Conservation (phyloP, 1,284 basidiomycete species). For the Cutaneotrichosporon cutaneum region DNA sequence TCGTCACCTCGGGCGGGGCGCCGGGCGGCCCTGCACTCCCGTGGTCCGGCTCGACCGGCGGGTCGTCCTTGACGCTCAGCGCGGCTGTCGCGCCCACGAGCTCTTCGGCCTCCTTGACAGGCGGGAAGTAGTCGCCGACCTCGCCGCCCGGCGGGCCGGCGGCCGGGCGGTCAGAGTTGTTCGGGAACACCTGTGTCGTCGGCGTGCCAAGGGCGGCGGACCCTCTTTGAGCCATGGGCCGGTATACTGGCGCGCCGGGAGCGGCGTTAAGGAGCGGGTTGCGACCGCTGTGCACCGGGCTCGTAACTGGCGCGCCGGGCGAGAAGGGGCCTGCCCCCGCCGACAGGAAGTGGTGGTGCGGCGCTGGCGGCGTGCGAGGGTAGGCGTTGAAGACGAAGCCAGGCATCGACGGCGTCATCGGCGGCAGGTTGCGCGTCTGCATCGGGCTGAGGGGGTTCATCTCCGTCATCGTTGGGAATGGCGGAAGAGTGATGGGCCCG, state of each 20-base stretch:
- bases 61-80: slow-evolving; percentile 7
- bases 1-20: neutral
- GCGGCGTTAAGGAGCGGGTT: slow-evolving; percentile 53
- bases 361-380: slow-evolving; percentile 50
- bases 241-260: slow-evolving; percentile 52
- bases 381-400: slow-evolving; percentile 53
- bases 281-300: slow-evolving; percentile 38
- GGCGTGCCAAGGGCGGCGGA: slow-evolving; percentile 47
- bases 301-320: slow-evolving; percentile 49
- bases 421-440: slow-evolving; percentile 47
- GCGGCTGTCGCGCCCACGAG: slow-evolving; percentile 2
- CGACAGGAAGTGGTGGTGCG: slow-evolving; percentile 43
- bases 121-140: slow-evolving; percentile 41
- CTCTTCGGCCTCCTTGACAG: slow-evolving; percentile 9
- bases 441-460: slow-evolving; percentile 44
- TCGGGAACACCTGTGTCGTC: slow-evolving; percentile 45
- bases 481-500: slow-evolving; percentile 47
- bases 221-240: slow-evolving; percentile 25
- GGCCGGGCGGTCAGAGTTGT: slow-evolving; percentile 26
- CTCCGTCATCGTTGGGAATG: slow-evolving; percentile 36
- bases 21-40: neutral
- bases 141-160: slow-evolving; percentile 30
- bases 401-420: slow-evolving; percentile 55
- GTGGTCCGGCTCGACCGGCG: neutral
- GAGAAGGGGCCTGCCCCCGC: slow-evolving; percentile 49